Base-by-base conservation (phyloP, 2,329 filamentous ascomycete genomes). In the Sclerotinia nivalis region DNA sequence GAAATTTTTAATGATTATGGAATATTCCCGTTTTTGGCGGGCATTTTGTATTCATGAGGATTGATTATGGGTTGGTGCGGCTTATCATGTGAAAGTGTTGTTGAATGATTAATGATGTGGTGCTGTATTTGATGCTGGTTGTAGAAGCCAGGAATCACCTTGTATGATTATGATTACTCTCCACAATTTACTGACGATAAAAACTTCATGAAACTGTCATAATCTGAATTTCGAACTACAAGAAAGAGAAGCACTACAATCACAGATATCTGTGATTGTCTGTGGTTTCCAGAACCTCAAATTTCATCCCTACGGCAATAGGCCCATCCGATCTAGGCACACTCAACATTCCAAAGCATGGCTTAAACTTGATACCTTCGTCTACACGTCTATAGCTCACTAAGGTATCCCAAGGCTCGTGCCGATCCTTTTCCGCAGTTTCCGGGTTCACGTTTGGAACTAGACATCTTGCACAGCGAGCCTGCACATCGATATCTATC, bases 361-460 rank as follows among this genome's bases (percentile, higher is more conserved):
- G 88, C 80, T 90, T 90, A 72, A 82, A 89, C 78, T 83, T 89
- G 37, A 87, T 83, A 1, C 89, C 88, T 31, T 83, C 79, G 76
- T 91, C 89, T 31, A 91, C 85, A 20, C 86, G 82, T 22, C 89
- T 83, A 73, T 85, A 84, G 71, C 83, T 83, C 43, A 87, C 82
- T 71, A 91, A 80, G 0, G 88, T 86, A 71, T 81, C 82, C 76
- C 88, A 86, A 0, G 89, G 12, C 87, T 90, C 2, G 82, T 88
- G 68, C 31, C 71, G 65, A 62, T 76, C 70, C 58, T 72, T 74
- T 31, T 75, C 74, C 25, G 73, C 75, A 0, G 75, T 75, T 9
- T 72, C 67, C n/a, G 84, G 89, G 77, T 92, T 83, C 1, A 91
- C 88, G 74, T 92, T 92, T 28, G 89, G 89, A 71, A 93, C 78